Percentiles rank a stretch among this genome's conserved stretches.
Evolutionary conservation across 2,329 filamentous ascomycete species (phyloP).

Genomic region (Cladophialophora chaetospira): DNA sequence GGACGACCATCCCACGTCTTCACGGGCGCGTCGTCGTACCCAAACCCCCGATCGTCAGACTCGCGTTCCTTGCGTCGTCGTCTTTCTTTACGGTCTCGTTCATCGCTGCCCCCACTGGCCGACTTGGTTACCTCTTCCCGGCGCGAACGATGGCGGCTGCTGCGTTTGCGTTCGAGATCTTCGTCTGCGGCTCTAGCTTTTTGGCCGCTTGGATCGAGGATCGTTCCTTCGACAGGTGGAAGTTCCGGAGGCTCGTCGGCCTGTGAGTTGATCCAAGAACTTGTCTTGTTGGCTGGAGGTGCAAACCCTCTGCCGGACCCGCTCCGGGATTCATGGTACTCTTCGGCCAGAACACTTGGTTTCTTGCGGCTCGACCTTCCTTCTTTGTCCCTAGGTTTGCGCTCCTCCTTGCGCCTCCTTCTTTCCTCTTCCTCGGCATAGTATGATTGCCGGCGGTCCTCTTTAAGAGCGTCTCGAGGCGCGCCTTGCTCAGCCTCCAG

Average conservation of each 20-base stretch:
- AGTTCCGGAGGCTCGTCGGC: conserved; percentile 51
- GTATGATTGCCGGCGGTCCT: conserved; percentile 39
- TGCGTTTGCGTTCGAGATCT: conserved; percentile 34
- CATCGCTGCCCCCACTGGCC: conserved; percentile 30
- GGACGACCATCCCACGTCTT: conserved; percentile 32
- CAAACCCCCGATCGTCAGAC: conserved; percentile 26
- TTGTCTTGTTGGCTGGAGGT: conserved; percentile 47
- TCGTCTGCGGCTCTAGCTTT: conserved; percentile 35
- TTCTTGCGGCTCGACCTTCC: conserved; percentile 31
- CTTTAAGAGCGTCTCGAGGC: conserved; percentile 27
- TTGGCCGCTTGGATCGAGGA: conserved; percentile 43
- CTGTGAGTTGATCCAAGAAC: conserved; percentile 53
- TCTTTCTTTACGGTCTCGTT: conserved; percentile 25
- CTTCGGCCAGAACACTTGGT: conserved; percentile 35
- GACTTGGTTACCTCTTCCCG: conserved; percentile 30
- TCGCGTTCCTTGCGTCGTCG: conserved; percentile 21
- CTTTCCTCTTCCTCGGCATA: conserved; percentile 35
- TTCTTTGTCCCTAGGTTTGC: conserved; percentile 39
- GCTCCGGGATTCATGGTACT: conserved; percentile 39
- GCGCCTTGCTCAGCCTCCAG: conserved; percentile 30
- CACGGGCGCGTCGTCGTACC: conserved; percentile 33
- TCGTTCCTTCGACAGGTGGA: conserved; percentile 49
- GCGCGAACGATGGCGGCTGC: conserved; percentile 39
- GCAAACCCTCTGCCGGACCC: conserved; percentile 33
- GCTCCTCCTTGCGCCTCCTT: conserved; percentile 33